These are phyloP conservation scores for Pichia sp. DNA, from an alignment of 1,139 yeast species.

Conservation along the genomic window DNA sequence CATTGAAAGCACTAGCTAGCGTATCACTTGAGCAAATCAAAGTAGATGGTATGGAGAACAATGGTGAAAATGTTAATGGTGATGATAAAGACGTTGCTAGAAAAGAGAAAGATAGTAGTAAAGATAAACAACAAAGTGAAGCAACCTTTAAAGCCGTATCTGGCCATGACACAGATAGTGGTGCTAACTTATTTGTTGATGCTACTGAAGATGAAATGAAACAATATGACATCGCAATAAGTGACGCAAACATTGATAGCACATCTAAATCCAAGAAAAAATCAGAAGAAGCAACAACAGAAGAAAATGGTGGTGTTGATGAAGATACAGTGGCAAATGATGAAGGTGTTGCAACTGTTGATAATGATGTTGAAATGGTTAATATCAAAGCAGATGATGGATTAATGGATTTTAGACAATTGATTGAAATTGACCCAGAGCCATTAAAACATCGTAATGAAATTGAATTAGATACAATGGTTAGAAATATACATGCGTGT, in stretches of 20 bases:
- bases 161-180: slow-evolving; percentile 11
- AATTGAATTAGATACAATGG: slow-evolving; percentile 25
- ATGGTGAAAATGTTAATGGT: too few relatives aligned
- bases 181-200: slow-evolving; percentile 26
- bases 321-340: too few relatives aligned
- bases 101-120: neutral
- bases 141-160: neutral
- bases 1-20: slow-evolving; percentile 7
- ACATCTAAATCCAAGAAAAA: neutral
- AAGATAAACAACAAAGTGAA: neutral
- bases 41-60: neutral
- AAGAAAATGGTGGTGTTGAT: neutral
- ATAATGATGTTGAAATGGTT: slow-evolving; percentile 7
- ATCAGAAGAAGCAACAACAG: neutral
- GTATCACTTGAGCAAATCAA: slow-evolving; percentile 6
- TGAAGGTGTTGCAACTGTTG: neutral
- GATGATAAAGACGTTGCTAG: neutral
- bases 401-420: slow-evolving; percentile 16
- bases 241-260: slow-evolving; percentile 2
- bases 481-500: slow-evolving; percentile 34
- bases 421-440: slow-evolving; percentile 25
- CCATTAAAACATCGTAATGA: slow-evolving; percentile 23
- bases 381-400: slow-evolving; percentile 15
- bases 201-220: slow-evolving; percentile 28
- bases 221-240: slow-evolving; percentile 14